These are phyloP conservation scores for Mycena venus DNA, from an alignment of 768 basidiomycete species.

Conservation along the genomic window DNA sequence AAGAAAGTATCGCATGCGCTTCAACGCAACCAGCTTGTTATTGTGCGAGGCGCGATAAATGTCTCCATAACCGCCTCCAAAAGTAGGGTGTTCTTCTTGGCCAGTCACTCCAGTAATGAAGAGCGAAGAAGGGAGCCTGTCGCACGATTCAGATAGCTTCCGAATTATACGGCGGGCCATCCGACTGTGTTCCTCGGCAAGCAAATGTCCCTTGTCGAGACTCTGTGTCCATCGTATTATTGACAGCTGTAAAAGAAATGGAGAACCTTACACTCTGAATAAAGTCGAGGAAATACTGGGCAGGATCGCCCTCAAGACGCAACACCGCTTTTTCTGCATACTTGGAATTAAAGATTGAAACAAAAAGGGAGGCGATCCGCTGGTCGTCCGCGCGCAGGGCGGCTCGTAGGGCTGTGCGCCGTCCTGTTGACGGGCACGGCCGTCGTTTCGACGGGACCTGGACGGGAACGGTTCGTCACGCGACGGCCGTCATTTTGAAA, in stretches of 20 bases:
- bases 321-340: background rate
- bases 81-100: background rate
- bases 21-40: background rate
- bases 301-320: background rate
- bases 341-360: slow-evolving; percentile 1
- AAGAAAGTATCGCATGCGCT: background rate
- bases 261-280: background rate
- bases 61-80: slow-evolving; percentile 36
- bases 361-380: background rate
- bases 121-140: slow-evolving; percentile 4
- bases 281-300: slow-evolving; percentile 13
- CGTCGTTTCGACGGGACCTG: too few species aligned
- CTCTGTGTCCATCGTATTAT: background rate
- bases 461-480: too few species aligned
- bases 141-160: background rate
- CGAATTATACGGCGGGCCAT: slow-evolving; percentile 4
- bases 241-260: background rate
- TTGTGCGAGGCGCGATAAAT: slow-evolving; percentile 27
- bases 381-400: background rate
- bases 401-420: too few species aligned
- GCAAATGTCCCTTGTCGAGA: background rate
- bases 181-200: background rate
- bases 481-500: too few species aligned
- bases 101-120: background rate
- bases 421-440: too few species aligned